Evolutionary conservation across 2,329 filamentous ascomycete genomes (phyloP).

Genomic region (Cadophora sp.): DNA sequence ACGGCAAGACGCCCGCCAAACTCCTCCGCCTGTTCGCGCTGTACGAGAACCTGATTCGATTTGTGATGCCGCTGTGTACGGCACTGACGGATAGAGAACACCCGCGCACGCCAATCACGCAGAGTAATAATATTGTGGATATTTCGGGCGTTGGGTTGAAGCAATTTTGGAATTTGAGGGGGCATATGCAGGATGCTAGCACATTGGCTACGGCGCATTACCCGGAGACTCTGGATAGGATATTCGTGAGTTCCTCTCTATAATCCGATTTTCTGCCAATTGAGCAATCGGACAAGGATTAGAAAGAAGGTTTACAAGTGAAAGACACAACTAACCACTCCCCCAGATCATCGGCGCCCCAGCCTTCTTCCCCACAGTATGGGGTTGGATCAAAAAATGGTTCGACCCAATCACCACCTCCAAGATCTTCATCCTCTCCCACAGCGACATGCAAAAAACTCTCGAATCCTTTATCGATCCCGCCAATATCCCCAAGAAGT

Average conservation of each 20-base stretch:
- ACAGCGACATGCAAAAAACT: slow-evolving; percentile 76
- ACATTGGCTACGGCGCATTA: slow-evolving; percentile 91
- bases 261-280: not conserved
- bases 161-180: slow-evolving; percentile 95
- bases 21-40: slow-evolving; percentile 88
- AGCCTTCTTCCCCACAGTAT: slow-evolving; percentile 88
- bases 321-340: not conserved
- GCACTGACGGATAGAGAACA: slow-evolving; percentile 74
- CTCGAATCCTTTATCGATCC: slow-evolving; percentile 83
- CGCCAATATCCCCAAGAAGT: slow-evolving; percentile 84
- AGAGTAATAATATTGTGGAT: slow-evolving; percentile 95
- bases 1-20: slow-evolving; percentile 73
- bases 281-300: not conserved
- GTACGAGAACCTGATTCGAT: slow-evolving; percentile 91
- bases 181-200: slow-evolving; percentile 92
- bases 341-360: slow-evolving; percentile 83
- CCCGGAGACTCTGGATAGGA: slow-evolving; percentile 88
- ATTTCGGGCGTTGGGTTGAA: slow-evolving; percentile 86
- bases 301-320: not conserved
- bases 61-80: slow-evolving; percentile 85
- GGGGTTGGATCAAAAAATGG: slow-evolving; percentile 96
- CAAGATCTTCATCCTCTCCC: slow-evolving; percentile 90
- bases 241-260: slow-evolving; percentile 55
- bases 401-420: slow-evolving; percentile 93
- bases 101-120: slow-evolving; percentile 84